Evolutionary conservation across 2,329 filamentous ascomycete genomes (phyloP), one percentile per base, ranked within the genome.

Genomic region (Mycocentrospora acerina): DNA sequence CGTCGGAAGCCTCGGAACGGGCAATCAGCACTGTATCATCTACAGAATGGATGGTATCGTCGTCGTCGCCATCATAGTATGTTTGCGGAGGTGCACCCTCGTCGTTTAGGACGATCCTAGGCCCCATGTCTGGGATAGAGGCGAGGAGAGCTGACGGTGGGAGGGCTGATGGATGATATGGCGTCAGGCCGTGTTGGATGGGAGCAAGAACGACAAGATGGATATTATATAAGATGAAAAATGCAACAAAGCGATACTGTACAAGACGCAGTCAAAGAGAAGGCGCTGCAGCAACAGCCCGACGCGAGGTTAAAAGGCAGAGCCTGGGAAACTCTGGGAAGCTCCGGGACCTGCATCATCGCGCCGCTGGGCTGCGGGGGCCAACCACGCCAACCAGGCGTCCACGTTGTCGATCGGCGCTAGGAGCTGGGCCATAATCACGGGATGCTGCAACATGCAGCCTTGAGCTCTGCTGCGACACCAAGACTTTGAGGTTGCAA

Each of bases 1-100:
- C 54, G 37, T 53, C 60, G 46, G 63, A 62, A 40, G 60, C 58
- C 43, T 67, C 63, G 57, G 62, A 62, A 40, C 37, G 40, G 16
- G 50, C 38, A 15, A 62, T 51, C 11, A 58, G 33, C 27, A 55
- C 44, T 30, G 51, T 50, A 24, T 62, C 56, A 10, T 60, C 49
- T 38, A 59, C 48, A n/a, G 59, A 57, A 30, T 37, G 42, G 10
- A 51, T 32, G 31, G 37, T 59, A 17, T 51, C 53, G 31, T 48
- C 44, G 17, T 60, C 59, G 29, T 66, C 59, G 46, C 44, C 24
- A 13, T 65, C 62, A 44, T 48, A 58, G 32, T 67, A 67, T 30
- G 48, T 40, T 26, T 55, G 60, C 3, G 56, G 59, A 35, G 60
- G 60, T 11, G 54, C 55, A 24, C 40, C 52, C 35, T 60, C 54